Evolutionary conservation across 1,284 basidiomycete genomes (phyloP), one percentile per base, ranked within the genome.

Genomic region (Ceratobasidium sp.): DNA sequence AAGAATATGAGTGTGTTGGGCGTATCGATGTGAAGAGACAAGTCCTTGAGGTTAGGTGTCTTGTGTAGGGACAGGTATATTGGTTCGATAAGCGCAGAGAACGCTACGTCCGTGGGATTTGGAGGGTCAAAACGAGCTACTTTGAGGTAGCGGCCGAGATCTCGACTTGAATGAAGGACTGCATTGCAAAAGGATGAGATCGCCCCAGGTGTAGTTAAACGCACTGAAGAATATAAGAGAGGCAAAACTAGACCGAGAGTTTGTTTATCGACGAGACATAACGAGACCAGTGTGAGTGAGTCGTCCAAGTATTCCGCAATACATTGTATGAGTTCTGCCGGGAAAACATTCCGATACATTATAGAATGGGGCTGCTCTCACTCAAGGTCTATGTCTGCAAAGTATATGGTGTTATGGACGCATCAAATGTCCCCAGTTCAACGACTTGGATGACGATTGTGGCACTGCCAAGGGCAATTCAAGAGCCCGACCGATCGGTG

Each of bases 191-290:
- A 66, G 27, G 11, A 14, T 23, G 33, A 27, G 14, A 64, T 44
- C 7, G 50, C 42, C 8, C 21, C 11, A n/a, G 27, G 4, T 2
- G 50, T 66, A 29, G 5, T 25, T 16, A 66, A 19, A 6, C n/a
- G 25, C 16, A 47, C 52, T 5, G 11, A n/a, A 16, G 8, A 21
- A 21, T 66, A 66, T 6, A 66, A 9, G 39, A 66, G 19, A 7
- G 62, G 62, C 3, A 33, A 16, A 7, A 66, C 52, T n/a, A 66
- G 23, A 14, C 30, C 41, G 27, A 23, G 46, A 29, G 29, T 44
- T 56, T 42, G 62, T 27, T 41, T 66, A 14, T 66, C 62, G 13
- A 66, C 50, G 13, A 56, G 42, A 42, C 62, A 56, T 9, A 66
- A 42, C 19, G 52, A 66, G n/a, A 27, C 41, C 9, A 56, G 29